Evolutionary conservation across 495 filamentous ascomycete species (phyloP), one percentile per base, ranked within the genome.

Genomic region (Talaromyces ruber): DNA sequence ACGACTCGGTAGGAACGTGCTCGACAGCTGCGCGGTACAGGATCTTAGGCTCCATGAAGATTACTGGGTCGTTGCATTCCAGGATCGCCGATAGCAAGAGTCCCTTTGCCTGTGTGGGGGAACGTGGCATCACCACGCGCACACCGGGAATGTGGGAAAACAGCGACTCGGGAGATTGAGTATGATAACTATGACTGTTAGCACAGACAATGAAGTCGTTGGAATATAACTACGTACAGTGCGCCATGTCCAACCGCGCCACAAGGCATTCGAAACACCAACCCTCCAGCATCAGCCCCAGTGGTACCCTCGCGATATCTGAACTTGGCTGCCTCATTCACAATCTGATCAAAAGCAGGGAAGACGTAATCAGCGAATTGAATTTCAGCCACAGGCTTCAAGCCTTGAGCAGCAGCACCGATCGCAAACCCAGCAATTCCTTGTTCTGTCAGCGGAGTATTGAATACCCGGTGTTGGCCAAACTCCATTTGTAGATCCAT

Each of bases 361-460:
- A 88, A 98, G 47, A 98, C 87, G 72, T 98, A 98, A 74, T 98
- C 94, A 37, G 94, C 95, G 68, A 98, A 98, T 74, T 98, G 94
- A 58, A 98, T 94, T 76, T 98, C 94, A 1, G 95, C 93, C 18
- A 98, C 84, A 0, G 94, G 90, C 58, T 88, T 90, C 89, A 96
- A 91, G 6, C 94, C 94, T 74, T 97, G 88, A 21, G 90, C 88
- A 0, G 93, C 93, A 18, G 86, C 84, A 2, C 94, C 94, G 68
- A 97, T 91, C 11, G 88, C 95, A 68, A 98, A 98, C 0, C 94
- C 94, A 58, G 93, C 83, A 66, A 98, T 96, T 1, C 94, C 94
- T 73, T 98, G 94, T 67, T 98, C 94, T 12, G 87, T 88, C 66
- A 98, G 75, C 2, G 94, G 95, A 22, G 95, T 98, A 72, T 98